Evolutionary conservation across 2,329 filamentous ascomycete species (phyloP), one percentile per base, ranked within the genome.

Genomic region (Xenoacremonium recifei): DNA sequence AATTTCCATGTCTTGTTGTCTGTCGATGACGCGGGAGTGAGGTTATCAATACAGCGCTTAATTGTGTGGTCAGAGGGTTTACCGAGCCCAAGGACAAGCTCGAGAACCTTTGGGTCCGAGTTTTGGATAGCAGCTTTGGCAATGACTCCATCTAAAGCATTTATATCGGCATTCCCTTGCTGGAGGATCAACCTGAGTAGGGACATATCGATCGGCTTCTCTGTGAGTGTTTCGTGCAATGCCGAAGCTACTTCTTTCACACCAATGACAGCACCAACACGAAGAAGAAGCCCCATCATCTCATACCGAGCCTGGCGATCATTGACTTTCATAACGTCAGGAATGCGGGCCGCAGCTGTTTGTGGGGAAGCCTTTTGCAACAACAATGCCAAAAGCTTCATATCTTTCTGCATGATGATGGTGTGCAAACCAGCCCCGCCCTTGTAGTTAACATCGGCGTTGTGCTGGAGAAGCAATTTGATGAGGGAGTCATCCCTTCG

Each of bases 391-490:
- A 81, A 54, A 0, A 81, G 59, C 1, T 56, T 57, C 1, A 73
- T 40, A 36, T 82, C 76, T 21, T 66, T 69, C 40, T 75, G 72
- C 2, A 58, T 48, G 15, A 82, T 72, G 0, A 77, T 70, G 0
- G 71, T 64, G 1, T 69, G 58, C 12, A 82, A 63, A 3, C 68
- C 70, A n/a, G 69, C 63, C 0, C 76, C 75, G 19, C 73, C 69
- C 31, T 75, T 73, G 40, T 73, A 76, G 48, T 79, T 79, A 27
- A 78, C 68, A 35, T 80, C 76, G 4, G 74, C 74, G 12, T 74
- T 71, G 45, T 77, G 65, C 3, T 68, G 65, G 5, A 82, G 61
- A 4, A 82, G 60, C 4, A 82, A 64, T 6, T 68, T 66, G 40
- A 82, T 75, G 10, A 82, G 60, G 2, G 67, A 65, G 31, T 73